These are phyloP conservation scores for Corymbia maculata DNA, from an alignment of 345 rosid genomes.

Conservation along the genomic window DNA sequence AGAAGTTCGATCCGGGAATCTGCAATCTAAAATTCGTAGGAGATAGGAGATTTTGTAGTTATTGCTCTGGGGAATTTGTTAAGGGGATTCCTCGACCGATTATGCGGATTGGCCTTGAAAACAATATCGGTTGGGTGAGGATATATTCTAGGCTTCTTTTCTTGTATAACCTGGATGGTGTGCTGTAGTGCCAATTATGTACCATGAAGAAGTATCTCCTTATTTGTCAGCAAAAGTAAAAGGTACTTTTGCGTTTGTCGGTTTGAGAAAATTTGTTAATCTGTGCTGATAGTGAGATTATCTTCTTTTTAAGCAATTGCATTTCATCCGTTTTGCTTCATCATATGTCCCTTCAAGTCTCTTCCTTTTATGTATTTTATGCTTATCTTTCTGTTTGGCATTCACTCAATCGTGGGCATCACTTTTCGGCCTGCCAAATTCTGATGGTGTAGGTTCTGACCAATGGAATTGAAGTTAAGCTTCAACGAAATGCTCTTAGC, in stretches of 20 bases:
- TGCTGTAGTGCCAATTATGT: neutral
- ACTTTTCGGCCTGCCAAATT: neutral
- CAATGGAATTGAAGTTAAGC: conserved; percentile 94
- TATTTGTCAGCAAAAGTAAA: neutral
- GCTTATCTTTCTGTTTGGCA: neutral
- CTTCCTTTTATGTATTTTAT: neutral
- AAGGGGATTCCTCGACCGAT: neutral
- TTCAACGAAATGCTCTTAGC: conserved; percentile 96
- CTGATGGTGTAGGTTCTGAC: conserved; percentile 68
- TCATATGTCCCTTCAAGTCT: neutral
- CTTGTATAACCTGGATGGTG: neutral
- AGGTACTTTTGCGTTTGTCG: neutral
- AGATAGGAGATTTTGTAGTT: neutral
- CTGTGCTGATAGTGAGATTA: neutral
- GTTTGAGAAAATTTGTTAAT: neutral
- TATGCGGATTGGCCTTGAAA: neutral
- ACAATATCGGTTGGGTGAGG: neutral
- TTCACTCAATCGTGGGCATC: neutral
- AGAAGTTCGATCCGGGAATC: neutral
- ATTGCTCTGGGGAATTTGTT: neutral
- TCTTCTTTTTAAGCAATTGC: neutral
- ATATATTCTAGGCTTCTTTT: neutral
- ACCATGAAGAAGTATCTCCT: neutral
- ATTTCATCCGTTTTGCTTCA: neutral
- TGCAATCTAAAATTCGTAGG: neutral